Evolutionary conservation across 257 asterid species (phyloP).

Genomic region (Solanum tarapatanum): DNA sequence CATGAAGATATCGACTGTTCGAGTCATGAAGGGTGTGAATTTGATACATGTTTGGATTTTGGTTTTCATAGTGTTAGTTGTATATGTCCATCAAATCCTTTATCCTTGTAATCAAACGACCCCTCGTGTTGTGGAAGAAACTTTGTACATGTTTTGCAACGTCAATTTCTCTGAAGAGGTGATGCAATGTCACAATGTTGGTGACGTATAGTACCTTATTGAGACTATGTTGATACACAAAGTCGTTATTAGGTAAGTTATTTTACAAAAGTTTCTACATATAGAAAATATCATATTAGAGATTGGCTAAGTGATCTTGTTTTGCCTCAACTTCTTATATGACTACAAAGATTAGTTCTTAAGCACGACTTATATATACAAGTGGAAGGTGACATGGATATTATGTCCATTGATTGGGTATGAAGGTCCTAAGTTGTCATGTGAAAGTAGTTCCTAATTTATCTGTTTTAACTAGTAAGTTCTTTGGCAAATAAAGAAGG

Average conservation of each 20-base stretch:
- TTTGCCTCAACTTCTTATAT: not conserved
- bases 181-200: not conserved
- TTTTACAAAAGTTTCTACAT: not conserved
- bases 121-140: not conserved
- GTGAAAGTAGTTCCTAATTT: no score
- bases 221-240: not conserved
- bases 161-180: not conserved
- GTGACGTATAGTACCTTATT: not conserved
- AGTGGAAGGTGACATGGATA: not conserved
- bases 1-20: not conserved
- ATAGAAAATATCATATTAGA: not conserved
- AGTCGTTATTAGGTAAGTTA: not conserved
- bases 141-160: not conserved
- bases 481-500: no score
- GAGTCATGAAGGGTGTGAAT: not conserved
- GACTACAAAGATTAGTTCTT: not conserved
- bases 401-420: not conserved
- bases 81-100: not conserved
- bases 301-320: not conserved
- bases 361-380: not conserved
- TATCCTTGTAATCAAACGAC: not conserved
- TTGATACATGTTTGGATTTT: not conserved
- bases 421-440: no score
- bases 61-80: not conserved
- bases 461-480: no score